Conservation (phyloP, 108 stramenopile species). For the Thalassiosira profunda region DNA sequence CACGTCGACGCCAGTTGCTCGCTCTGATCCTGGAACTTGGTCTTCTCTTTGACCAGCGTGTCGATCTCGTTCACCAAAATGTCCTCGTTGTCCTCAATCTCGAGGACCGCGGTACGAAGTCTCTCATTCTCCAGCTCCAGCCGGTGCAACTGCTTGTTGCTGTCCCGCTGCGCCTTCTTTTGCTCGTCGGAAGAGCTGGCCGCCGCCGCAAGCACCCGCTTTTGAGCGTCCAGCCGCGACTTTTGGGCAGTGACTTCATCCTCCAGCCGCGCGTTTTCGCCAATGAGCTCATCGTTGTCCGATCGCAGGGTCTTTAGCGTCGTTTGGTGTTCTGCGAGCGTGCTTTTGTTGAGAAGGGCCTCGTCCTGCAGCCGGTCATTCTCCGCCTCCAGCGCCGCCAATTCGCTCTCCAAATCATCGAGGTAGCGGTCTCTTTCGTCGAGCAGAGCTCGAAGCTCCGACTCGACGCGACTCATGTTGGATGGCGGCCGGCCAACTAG, state of each 20-base stretch:
- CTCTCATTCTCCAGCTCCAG: conserved; percentile 49
- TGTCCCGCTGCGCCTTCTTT: conserved; percentile 19
- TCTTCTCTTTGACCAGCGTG: conserved; percentile 35
- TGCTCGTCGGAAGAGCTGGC: conserved; percentile 26
- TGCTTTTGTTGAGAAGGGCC: conserved; percentile 3
- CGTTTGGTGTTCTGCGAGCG: conserved; percentile 19
- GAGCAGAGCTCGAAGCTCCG: conserved; percentile 27
- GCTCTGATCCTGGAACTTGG: conserved; percentile 17
- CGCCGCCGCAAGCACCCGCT: conserved; percentile 16
- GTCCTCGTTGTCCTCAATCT: conserved; percentile 43
- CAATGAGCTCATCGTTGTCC: conserved; percentile 27
- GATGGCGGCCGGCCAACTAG: too few relatives aligned
- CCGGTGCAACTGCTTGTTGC: conserved; percentile 14
- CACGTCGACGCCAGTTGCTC: conserved; percentile 24
- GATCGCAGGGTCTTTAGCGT: conserved; percentile 25
- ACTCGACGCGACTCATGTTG: too few relatives aligned
- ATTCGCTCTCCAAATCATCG: conserved; percentile 17
- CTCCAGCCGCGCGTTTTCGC: conserved; percentile 21
- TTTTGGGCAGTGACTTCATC: conserved; percentile 23
- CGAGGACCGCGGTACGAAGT: conserved; percentile 27
- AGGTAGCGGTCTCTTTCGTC: conserved; percentile 44
- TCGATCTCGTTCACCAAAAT: conserved; percentile 46
- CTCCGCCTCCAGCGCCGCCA: conserved; percentile 18
- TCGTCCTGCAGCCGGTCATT: conserved; percentile 37
- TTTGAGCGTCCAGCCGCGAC: conserved; percentile 33